Base-by-base conservation (phyloP, 2,329 filamentous ascomycete genomes). In the Gyromitra esculenta region DNA sequence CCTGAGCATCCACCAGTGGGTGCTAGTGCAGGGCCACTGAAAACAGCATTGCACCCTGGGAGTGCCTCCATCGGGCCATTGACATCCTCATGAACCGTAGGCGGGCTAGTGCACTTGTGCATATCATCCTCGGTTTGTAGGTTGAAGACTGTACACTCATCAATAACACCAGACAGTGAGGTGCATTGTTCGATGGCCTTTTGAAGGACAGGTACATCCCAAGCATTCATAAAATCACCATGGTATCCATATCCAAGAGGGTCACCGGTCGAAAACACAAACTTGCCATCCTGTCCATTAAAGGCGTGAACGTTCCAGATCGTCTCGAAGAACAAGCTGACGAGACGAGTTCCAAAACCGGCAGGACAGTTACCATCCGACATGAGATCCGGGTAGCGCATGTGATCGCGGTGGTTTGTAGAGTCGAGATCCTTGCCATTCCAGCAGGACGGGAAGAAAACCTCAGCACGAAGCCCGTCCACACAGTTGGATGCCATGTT, bases 391-490 rank as follows among this genome's bases (percentile, higher is more conserved):
- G 93, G 93, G 83, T 94, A 97, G 3, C 91, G 91, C 77, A 97
- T 88, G 82, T 97, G 89, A 41, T 85, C 86, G 78, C 85, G 85
- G 84, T 90, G 87, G 81, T 90, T 85, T 0, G 79, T 21, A 1
- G 86, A 85, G 79, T 88, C 87, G 9, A 85, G 79, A 78, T 91
- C 87, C 80, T 89, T 87, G 65, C 92, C 92, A 81, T 96, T 92
- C 91, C 93, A 96, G 87, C 93, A 97, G 1, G 91, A 93, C 0
- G 93, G 92, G 84, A 97, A 97, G 88, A 93, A 92, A 75, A 96
- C 84, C 84, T 97, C 94, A 57, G 95, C 86, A 60, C 94, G 91
- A 59, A 97, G 82, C 75, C 95, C 95, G 81, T 96, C 88, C n/a
- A 85, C 84, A 85, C 95, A 98, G 84, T 95, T 90, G 70, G 87